These are phyloP conservation scores for Syncephalastrum racemosum DNA, from an alignment of 371 early-diverging fungal genomes.

Conservation along the genomic window DNA sequence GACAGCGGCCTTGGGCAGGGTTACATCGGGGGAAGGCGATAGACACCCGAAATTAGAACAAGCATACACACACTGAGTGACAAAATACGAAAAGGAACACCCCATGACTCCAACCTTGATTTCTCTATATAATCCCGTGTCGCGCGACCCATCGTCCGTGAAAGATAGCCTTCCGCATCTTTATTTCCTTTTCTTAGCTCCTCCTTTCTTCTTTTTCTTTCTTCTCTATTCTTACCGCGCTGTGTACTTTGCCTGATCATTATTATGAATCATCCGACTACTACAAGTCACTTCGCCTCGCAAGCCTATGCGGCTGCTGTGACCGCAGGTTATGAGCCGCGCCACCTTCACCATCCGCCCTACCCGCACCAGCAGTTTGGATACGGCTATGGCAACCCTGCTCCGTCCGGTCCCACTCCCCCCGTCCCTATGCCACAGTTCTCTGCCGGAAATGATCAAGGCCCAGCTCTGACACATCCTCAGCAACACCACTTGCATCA, in stretches of 20 bases:
- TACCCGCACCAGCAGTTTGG: slow-evolving; percentile 2
- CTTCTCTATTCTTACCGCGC: not conserved
- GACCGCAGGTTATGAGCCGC: slow-evolving; percentile 4
- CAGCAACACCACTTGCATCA: slow-evolving; percentile 12
- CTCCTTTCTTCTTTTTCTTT: not conserved
- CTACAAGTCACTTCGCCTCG: not conserved
- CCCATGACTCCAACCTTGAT: not conserved
- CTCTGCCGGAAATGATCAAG: slow-evolving; percentile 1
- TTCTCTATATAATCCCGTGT: slow-evolving; percentile 1
- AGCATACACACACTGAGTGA: too few relatives aligned
- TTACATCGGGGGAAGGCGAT: too few relatives aligned
- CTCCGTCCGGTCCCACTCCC: too few relatives aligned
- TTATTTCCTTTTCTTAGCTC: slow-evolving; percentile 2
- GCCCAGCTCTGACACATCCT: slow-evolving; percentile 3
- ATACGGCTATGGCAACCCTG: not conserved
- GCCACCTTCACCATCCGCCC: not conserved
- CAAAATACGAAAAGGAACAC: too few relatives aligned
- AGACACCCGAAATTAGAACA: too few relatives aligned
- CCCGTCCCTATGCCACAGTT: slow-evolving; percentile 6
- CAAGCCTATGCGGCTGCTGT: slow-evolving; percentile 7
- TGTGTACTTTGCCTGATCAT: not conserved
- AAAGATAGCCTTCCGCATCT: too few relatives aligned
- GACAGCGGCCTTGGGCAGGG: too few relatives aligned
- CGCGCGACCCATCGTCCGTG: not conserved
- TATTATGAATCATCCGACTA: not conserved